Evolutionary conservation across 352 stramenopile species (phyloP).

Genomic region (Saprolegnia parasitica): DNA sequence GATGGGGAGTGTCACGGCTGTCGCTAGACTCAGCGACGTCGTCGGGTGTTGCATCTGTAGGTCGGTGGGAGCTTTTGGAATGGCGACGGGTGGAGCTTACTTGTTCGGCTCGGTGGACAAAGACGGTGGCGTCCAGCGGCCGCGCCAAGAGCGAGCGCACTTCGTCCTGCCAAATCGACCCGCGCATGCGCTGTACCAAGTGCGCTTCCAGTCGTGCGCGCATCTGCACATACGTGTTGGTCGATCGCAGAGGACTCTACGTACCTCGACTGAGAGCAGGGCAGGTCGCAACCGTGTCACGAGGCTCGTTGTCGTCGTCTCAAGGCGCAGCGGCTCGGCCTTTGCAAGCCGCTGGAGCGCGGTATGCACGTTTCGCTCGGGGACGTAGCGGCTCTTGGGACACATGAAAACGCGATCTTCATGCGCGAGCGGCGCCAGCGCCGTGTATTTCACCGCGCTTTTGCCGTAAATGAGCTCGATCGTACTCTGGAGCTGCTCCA

Average conservation of each 20-base stretch:
- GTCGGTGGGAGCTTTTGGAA: neutral
- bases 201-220: conserved; percentile 35
- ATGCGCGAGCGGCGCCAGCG: too few relatives aligned
- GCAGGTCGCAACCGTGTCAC: neutral
- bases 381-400: too few relatives aligned
- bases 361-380: too few relatives aligned
- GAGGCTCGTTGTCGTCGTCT: neutral
- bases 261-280: neutral
- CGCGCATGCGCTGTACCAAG: conserved; percentile 41
- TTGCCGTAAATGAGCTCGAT: conserved; percentile 1
- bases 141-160: conserved; percentile 45
- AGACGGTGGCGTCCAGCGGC: conserved; percentile 46
- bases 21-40: conserved; percentile 32
- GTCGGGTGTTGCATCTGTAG: conserved; percentile 37
- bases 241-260: neutral
- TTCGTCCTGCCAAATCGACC: conserved; percentile 51
- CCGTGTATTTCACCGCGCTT: neutral
- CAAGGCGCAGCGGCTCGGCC: too few relatives aligned
- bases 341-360: too few relatives aligned
- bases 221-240: conserved; percentile 36
- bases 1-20: neutral
- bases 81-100: neutral
- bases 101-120: conserved; percentile 40
- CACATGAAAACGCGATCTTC: too few relatives aligned
- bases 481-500: conserved; percentile 8